These are phyloP conservation scores for Rhodamnia argentea DNA, from an alignment of 345 rosid genomes.

Conservation along the genomic window DNA sequence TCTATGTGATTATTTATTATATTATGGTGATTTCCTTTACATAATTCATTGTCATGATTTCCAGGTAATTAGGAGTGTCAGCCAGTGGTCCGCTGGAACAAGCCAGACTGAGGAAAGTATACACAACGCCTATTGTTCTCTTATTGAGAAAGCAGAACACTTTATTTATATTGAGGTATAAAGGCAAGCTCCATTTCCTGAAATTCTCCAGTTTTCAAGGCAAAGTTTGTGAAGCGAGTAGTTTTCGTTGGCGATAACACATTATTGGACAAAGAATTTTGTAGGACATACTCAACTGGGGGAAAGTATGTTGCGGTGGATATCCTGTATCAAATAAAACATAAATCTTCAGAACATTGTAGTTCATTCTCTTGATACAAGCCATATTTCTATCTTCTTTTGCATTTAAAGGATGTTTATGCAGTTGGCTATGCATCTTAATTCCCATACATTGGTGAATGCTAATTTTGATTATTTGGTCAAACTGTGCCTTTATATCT, in stretches of 20 bases:
- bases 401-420: neutral
- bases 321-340: neutral
- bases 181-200: neutral
- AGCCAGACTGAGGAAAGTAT: slow-evolving; percentile 94
- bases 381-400: neutral
- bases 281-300: neutral
- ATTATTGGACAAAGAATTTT: neutral
- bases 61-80: slow-evolving; percentile 96
- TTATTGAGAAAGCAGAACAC: slow-evolving; percentile 92
- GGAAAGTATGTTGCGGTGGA: neutral
- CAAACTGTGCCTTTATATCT: neutral
- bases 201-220: neutral
- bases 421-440: neutral
- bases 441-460: neutral
- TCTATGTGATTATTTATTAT: neutral
- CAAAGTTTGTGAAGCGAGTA: neutral
- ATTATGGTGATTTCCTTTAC: neutral
- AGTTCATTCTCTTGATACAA: neutral
- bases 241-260: neutral
- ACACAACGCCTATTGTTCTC: slow-evolving; percentile 91
- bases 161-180: slow-evolving; percentile 90
- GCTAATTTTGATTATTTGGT: neutral
- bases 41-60: slow-evolving; percentile 2
- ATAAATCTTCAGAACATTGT: neutral
- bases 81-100: slow-evolving; percentile 99